Conservation (phyloP, 2,329 filamentous ascomycete species). For the Mollisia scopiformis region DNA sequence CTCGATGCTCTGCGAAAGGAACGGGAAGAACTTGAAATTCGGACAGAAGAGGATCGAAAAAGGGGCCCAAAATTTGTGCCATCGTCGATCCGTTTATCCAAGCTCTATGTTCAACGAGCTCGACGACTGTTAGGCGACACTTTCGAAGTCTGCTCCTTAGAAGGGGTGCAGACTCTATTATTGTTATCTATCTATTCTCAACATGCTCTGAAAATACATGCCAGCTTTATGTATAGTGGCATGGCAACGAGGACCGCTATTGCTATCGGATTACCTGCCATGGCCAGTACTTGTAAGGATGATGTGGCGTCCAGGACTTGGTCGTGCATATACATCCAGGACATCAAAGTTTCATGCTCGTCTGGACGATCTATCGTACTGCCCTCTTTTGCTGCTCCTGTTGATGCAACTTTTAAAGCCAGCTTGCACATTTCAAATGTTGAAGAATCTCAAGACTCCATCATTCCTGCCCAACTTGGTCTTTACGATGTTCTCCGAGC, state of each 20-base stretch:
- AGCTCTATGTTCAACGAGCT: background rate
- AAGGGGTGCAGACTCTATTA: conserved; percentile 1
- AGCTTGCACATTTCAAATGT: no score
- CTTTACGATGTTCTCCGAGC: no score
- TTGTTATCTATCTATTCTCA: conserved; percentile 36
- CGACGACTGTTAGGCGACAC: background rate
- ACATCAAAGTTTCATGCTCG: no score
- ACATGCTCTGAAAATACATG: conserved; percentile 39
- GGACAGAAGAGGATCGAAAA: background rate
- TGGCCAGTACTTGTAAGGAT: no score
- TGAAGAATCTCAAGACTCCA: no score
- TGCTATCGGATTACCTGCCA: conserved; percentile 36
- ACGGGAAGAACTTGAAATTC: background rate
- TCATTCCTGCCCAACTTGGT: no score
- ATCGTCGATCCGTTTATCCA: background rate
- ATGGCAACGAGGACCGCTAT: conserved; percentile 40
- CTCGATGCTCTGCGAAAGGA: background rate
- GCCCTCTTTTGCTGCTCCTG: no score
- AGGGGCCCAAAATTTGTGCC: background rate
- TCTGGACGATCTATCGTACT: no score
- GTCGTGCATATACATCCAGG: no score
- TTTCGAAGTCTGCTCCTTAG: conserved; percentile 3
- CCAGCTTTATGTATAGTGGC: conserved; percentile 40
- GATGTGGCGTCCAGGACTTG: no score
- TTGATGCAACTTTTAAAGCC: no score